Evolutionary conservation across 768 basidiomycete species (phyloP).

Genomic region (Pisolithus microcarpus): DNA sequence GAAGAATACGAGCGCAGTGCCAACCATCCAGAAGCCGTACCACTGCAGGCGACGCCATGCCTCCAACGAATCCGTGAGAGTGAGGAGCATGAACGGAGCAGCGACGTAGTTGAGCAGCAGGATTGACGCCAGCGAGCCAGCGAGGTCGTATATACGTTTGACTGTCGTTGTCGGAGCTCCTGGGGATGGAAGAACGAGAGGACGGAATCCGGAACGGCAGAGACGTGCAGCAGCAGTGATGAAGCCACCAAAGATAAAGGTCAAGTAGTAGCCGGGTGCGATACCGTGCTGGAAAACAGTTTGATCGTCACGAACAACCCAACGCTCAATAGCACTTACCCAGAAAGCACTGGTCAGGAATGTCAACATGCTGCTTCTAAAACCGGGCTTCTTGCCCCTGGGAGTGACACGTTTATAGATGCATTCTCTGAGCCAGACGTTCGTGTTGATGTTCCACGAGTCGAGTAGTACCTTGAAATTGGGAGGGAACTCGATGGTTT

Average conservation of each 20-base stretch:
- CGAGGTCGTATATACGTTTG: slow-evolving; percentile 59
- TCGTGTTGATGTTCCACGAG: slow-evolving; percentile 96
- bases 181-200: slow-evolving; percentile 59
- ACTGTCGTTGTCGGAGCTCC: slow-evolving; percentile 36
- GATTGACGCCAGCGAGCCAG: slow-evolving; percentile 56
- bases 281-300: slow-evolving; percentile 68
- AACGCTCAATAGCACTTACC: slow-evolving; percentile 43
- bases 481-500: slow-evolving; percentile 73
- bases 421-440: slow-evolving; percentile 94
- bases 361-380: slow-evolving; percentile 84
- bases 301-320: too few relatives aligned
- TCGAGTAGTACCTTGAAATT: slow-evolving; percentile 90
- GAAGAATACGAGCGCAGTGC: slow-evolving; percentile 66
- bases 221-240: slow-evolving; percentile 77
- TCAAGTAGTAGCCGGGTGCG: slow-evolving; percentile 83
- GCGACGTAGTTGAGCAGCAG: slow-evolving; percentile 74
- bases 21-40: slow-evolving; percentile 75
- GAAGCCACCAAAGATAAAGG: slow-evolving; percentile 85
- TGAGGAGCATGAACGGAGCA: slow-evolving; percentile 80
- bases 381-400: slow-evolving; percentile 89
- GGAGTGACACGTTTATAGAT: slow-evolving; percentile 95
- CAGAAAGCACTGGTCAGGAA: slow-evolving; percentile 95
- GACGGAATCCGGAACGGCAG: slow-evolving; percentile 72
- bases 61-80: slow-evolving; percentile 48
- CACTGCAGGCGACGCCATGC: slow-evolving; percentile 69